phyloP scores from a whole-genome alignment of 2,329 filamentous ascomycete genomes.

The Fusarium tjaetaba region DNA sequence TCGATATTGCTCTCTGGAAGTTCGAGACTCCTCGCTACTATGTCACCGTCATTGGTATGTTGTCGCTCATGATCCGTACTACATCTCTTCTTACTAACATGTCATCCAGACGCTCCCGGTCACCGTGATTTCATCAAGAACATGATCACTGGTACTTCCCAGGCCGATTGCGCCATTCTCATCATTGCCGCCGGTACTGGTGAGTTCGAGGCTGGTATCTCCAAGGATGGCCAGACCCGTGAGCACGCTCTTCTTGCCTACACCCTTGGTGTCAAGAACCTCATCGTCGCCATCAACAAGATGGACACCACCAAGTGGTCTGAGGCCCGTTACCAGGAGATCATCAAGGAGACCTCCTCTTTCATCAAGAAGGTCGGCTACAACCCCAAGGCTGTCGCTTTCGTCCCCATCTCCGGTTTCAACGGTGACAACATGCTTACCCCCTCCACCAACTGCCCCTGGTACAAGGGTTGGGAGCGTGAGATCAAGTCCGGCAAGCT shows the following conservation, averaged over 20 bases:
- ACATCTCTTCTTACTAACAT: constrained; percentile 19
- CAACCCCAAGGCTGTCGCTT: constrained; percentile 98
- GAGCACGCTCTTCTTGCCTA: constrained; percentile 99
- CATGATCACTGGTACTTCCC: constrained; percentile 99
- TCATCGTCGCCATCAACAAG: constrained; percentile 99
- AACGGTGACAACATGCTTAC: constrained; percentile 99
- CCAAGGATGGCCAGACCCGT: constrained; percentile 99
- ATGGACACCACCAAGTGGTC: constrained; percentile 99
- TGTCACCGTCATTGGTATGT: constrained; percentile 94
- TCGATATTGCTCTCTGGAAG: constrained; percentile 99
- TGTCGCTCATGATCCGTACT: neutral
- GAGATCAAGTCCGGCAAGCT: constrained; percentile 87
- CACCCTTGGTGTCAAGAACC: constrained; percentile 99
- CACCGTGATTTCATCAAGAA: constrained; percentile 99
- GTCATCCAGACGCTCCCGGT: constrained; percentile 84
- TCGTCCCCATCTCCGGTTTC: constrained; percentile 99
- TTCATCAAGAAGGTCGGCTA: constrained; percentile 99
- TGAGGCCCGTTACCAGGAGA: constrained; percentile 95
- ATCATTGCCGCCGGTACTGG: constrained; percentile 99
- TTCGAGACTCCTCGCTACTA: constrained; percentile 99
- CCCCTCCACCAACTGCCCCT: constrained; percentile 90
- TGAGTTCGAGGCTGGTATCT: constrained; percentile 99
- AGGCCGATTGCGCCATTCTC: constrained; percentile 99
- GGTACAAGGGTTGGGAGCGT: constrained; percentile 99
- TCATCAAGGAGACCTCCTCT: constrained; percentile 99